These are phyloP conservation scores for Rutstroemia sp. DNA, from an alignment of 2,329 filamentous ascomycete genomes.

Conservation along the genomic window DNA sequence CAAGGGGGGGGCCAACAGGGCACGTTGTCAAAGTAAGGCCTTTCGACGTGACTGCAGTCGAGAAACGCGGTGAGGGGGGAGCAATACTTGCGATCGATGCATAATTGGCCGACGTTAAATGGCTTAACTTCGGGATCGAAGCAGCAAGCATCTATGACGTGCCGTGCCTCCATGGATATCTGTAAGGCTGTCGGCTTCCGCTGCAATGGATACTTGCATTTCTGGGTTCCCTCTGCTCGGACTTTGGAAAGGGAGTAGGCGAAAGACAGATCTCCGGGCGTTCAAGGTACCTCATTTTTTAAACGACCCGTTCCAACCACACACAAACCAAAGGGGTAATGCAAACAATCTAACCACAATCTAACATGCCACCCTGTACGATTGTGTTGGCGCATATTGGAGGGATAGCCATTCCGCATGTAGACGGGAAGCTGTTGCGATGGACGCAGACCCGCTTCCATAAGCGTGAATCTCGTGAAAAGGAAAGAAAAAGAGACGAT, in stretches of 20 bases:
- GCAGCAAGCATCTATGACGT: constrained; percentile 2
- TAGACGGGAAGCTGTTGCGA: not conserved
- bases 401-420: not conserved
- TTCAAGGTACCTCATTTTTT: not conserved
- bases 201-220: constrained; percentile 12
- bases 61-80: constrained; percentile 6
- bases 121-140: not conserved
- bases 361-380: not conserved
- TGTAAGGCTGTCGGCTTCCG: constrained; percentile 16
- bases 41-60: constrained; percentile 4
- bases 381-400: not conserved
- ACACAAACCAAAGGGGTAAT: not conserved
- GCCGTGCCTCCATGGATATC: constrained; percentile 2
- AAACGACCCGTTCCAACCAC: not conserved
- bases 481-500: constrained; percentile 6
- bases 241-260: constrained; percentile 4
- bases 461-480: not conserved
- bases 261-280: not conserved
- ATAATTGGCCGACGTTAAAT: not conserved
- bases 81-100: not conserved
- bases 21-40: not conserved
- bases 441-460: not conserved
- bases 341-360: not conserved
- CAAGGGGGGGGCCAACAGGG: not conserved
- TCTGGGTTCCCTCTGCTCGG: not conserved